phyloP scores from a whole-genome alignment of 169 alveolate species.

The Cyclospora cayetanensis region DNA sequence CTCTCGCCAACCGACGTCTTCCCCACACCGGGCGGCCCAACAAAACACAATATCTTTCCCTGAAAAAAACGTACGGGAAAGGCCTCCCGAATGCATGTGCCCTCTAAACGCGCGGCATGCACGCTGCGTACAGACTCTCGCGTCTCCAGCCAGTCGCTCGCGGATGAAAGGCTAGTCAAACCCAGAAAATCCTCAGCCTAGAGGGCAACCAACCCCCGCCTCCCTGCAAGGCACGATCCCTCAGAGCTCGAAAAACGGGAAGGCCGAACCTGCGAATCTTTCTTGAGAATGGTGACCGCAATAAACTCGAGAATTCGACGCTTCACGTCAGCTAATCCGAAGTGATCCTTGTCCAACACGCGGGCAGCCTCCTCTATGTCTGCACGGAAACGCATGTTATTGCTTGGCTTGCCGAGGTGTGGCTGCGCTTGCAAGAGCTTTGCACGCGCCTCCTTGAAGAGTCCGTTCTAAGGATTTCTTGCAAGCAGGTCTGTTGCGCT shows the following conservation, averaged over 20 bases:
- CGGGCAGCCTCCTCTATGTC: constrained; percentile 64
- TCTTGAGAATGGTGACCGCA: constrained; percentile 88
- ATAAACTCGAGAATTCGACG: constrained; percentile 93
- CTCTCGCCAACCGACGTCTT: constrained; percentile 95
- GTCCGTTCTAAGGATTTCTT: too few species aligned
- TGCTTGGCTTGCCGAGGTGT: too few species aligned
- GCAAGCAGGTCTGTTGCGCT: too few species aligned
- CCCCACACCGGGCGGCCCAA: constrained; percentile 98
- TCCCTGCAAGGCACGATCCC: neutral
- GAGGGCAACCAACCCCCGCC: neutral
- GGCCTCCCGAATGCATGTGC: too few species aligned
- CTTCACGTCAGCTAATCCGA: constrained; percentile 93
- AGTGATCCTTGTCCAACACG: constrained; percentile 90
- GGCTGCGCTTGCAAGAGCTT: too few species aligned
- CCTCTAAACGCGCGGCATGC: too few species aligned
- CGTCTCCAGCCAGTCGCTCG: too few species aligned
- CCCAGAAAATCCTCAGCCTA: neutral
- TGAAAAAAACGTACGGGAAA: constrained; percentile 75
- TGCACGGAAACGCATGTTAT: constrained; percentile 3
- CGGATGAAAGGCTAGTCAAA: too few species aligned
- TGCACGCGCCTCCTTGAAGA: too few species aligned
- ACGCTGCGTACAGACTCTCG: too few species aligned
- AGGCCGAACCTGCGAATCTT: constrained; percentile 52
- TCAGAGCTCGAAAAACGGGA: neutral
- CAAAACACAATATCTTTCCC: constrained; percentile 93